Conservation (phyloP, 352 stramenopile genomes). For the Phytophthora syringae region DNA sequence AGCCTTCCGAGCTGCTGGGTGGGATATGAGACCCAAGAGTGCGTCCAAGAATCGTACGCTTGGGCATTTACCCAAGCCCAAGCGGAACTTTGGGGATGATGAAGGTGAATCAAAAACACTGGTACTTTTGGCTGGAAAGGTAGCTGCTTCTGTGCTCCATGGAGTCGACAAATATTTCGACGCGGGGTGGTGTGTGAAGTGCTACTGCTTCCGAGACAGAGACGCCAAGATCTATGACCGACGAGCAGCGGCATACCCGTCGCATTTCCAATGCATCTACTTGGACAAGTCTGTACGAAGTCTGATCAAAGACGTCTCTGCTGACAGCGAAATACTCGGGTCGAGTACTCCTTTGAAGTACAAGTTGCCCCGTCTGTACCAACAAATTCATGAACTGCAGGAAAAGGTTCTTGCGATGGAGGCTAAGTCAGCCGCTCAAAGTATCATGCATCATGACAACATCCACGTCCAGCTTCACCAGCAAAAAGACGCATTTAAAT, state of each 20-base stretch:
- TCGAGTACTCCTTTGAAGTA: neutral
- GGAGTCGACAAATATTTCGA: slow-evolving; percentile 32
- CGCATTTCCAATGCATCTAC: slow-evolving; percentile 23
- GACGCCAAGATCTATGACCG: slow-evolving; percentile 15
- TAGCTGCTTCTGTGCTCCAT: slow-evolving; percentile 13
- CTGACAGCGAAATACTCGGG: slow-evolving; percentile 10
- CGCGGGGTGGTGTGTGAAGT: slow-evolving; percentile 24
- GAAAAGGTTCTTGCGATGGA: slow-evolving; percentile 19
- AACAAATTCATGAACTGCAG: slow-evolving; percentile 25
- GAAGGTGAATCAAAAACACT: slow-evolving; percentile 10
- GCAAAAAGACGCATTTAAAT: slow-evolving; percentile 18
- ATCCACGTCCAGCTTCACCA: slow-evolving; percentile 17
- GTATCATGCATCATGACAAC: slow-evolving; percentile 15
- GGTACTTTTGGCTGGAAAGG: slow-evolving; percentile 24
- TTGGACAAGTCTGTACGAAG: slow-evolving; percentile 17
- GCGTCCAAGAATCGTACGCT: slow-evolving; percentile 25
- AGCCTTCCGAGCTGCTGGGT: slow-evolving; percentile 24
- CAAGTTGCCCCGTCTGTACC: slow-evolving; percentile 20
- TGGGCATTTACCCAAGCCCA: slow-evolving; percentile 29
- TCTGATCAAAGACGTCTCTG: slow-evolving; percentile 23
- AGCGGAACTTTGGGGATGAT: neutral
- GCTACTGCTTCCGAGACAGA: slow-evolving; percentile 28
- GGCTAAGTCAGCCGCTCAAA: slow-evolving; percentile 6
- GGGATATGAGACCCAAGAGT: slow-evolving; percentile 30
- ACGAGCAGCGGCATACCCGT: slow-evolving; percentile 9